Evolutionary conservation across 192 early-diverging fungal species (phyloP), one percentile per base, ranked within the genome.

Genomic region (Obelidium mucronatum): DNA sequence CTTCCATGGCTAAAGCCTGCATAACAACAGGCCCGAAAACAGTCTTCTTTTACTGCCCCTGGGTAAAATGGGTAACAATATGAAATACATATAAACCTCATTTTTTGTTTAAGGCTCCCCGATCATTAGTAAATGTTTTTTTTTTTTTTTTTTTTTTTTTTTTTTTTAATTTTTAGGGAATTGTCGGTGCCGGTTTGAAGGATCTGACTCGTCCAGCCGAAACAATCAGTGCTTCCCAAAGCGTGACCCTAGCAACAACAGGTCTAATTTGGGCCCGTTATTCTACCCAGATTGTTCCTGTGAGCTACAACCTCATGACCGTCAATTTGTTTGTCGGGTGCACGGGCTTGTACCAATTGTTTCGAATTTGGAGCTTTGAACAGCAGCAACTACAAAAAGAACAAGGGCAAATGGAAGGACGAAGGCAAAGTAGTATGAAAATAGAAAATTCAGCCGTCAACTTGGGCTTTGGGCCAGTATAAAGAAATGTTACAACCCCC

Each of bases 251-350:
- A 63, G 88, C 95, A 24, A 92, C 94, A 36, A 98, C 97, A 4
- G 97, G 97, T 35, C 62, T 96, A 60, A 98, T 98, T 80, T 98
- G 97, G 97, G 92, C 92, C 19, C 93, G 97, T 48, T 98, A 96
- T 87, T 93, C 96, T 5, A 90, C 90, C 44, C 93, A 95, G 58
- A 98, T 98, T 67, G 94, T 86, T 26, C 97, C 97, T 55, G 91
- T 91, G 79, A 98, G 97, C 86, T 96, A 90, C 81, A 86, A 87
- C 69, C 81, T 98, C 74, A 91, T 95, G 64, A 88, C 89, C 19
- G 97, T 98, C 61, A 98, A 98, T 83, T 61, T 95, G 34, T 97
- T 98, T 83, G 92, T 98, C 13, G 95, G 92, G 37, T 91, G 84
- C 64, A 98, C 92, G 51, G 95, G 94, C 48, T 61, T 93, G 36